Base-by-base conservation (phyloP, 2,329 filamentous ascomycete species). In the Ambrosiella cleistominuta region DNA sequence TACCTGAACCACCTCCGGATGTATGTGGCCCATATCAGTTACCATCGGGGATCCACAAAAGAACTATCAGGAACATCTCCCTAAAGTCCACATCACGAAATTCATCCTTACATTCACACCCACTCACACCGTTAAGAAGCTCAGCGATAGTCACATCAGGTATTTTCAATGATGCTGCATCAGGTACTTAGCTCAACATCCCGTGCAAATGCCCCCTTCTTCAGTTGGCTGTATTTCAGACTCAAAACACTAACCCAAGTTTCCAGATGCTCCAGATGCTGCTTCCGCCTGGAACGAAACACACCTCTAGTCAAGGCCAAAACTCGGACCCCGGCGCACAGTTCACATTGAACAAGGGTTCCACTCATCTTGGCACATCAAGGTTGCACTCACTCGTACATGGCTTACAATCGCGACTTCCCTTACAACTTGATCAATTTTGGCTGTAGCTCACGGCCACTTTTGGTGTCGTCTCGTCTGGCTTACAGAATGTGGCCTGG, bases 201-300 rank as follows among this genome's bases (percentile, higher is more conserved):
- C 44, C 38, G 17, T 11, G n/a, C 42, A 39, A 35, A 19, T 11
- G 11, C 39, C n/a, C 19, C 36, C 27, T 27, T 53, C 15, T 27
- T 15, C 44, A 47, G n/a, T 17, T 47, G 7, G 13, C 19, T 15
- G 13, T 15, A 47, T 47, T 47, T 15, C 8, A 47, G 19, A 51
- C 27, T 9, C 47, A 27, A 56, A 56, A 42, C 42, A 42, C 42
- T 3, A 57, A 8, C 55, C 37, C 42, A 35, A 36, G 15, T 42
- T 57, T 50, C 49, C 39, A 55, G 44, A 19, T 37, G 36, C 44
- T 50, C 49, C 39, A 55, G 44, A 19, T 37, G 36, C 44, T 50
- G 44, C 36, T 59, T 59, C 57, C 42, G 52, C 44, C 15, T 59
- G 19, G 42, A 59, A 52, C 38, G 40, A 37, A 57, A 51, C 27